Percentiles rank a stretch among this genome's conserved stretches.
These are phyloP conservation scores for Metschnikowia orientalis DNA, from an alignment of 805 yeast genomes.

Conservation along the genomic window DNA sequence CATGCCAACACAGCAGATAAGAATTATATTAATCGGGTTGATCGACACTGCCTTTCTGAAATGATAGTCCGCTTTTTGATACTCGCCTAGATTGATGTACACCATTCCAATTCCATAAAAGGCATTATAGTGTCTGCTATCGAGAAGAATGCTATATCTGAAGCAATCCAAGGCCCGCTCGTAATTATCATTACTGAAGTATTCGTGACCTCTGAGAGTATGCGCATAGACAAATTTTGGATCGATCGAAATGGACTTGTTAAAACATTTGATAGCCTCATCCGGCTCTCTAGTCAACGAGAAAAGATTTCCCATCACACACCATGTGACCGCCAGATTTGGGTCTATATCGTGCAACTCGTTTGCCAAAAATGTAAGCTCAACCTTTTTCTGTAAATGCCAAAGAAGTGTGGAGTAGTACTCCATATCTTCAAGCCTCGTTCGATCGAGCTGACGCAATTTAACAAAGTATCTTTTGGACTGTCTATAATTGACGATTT, in stretches of 20 bases:
- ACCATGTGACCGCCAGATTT: conserved; percentile 83
- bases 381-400: conserved; percentile 83
- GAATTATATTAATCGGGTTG: conserved; percentile 84
- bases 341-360: conserved; percentile 67
- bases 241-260: conserved; percentile 66
- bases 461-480: conserved; percentile 59
- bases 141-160: conserved; percentile 70
- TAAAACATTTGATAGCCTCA: conserved; percentile 84
- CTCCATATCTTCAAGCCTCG: conserved; percentile 85
- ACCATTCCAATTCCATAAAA: conserved; percentile 96
- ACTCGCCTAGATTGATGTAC: conserved; percentile 78
- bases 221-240: conserved; percentile 79
- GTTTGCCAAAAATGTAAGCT: conserved; percentile 75
- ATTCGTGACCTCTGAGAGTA: conserved; percentile 92
- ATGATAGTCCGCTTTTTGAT: conserved; percentile 77
- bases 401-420: conserved; percentile 84
- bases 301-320: conserved; percentile 82
- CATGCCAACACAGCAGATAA: conserved; percentile 92
- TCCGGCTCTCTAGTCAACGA: conserved; percentile 81
- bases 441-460: conserved; percentile 67
- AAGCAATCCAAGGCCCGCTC: conserved; percentile 84
- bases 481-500: conserved; percentile 78
- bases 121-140: conserved; percentile 86
- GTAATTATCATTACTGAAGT: conserved; percentile 79
- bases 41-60: conserved; percentile 83